Percentiles rank a stretch among this genome's conserved stretches.
These are phyloP conservation scores for Triadica sebifera DNA, from an alignment of 345 rosid genomes.

Conservation along the genomic window DNA sequence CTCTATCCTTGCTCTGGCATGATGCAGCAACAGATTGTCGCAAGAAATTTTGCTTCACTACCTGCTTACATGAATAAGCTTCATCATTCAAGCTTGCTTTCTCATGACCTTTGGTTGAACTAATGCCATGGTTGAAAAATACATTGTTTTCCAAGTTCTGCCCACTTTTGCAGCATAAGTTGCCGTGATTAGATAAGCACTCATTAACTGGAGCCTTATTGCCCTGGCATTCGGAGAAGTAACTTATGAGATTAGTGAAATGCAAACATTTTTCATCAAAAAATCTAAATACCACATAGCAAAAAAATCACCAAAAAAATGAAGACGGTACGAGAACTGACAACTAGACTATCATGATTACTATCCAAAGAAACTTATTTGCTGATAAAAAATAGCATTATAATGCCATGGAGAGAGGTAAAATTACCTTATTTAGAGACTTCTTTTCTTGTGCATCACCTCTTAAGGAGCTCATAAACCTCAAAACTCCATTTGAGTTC, in stretches of 20 bases:
- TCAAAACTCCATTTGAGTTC: slow-evolving; percentile 17
- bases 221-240: slow-evolving; percentile 24
- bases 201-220: slow-evolving; percentile 5
- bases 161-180: slow-evolving; percentile 9
- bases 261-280: background rate
- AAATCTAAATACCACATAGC: background rate
- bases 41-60: slow-evolving; percentile 19
- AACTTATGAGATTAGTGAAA: background rate
- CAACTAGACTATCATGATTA: background rate
- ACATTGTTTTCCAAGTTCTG: slow-evolving; percentile 16
- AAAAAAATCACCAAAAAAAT: background rate
- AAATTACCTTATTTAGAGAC: slow-evolving; percentile 13
- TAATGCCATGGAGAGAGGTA: background rate
- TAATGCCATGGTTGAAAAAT: background rate
- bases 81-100: slow-evolving; percentile 18
- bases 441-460: slow-evolving; percentile 15
- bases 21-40: slow-evolving; percentile 17
- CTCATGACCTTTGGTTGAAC: background rate
- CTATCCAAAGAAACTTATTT: background rate
- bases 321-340: background rate
- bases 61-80: slow-evolving; percentile 20
- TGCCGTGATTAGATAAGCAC: background rate
- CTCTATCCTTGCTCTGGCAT: background rate
- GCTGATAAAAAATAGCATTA: background rate
- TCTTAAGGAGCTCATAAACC: slow-evolving; percentile 2